Conservation (phyloP, 805 yeast species). For the Gaillardinia entomophila region DNA sequence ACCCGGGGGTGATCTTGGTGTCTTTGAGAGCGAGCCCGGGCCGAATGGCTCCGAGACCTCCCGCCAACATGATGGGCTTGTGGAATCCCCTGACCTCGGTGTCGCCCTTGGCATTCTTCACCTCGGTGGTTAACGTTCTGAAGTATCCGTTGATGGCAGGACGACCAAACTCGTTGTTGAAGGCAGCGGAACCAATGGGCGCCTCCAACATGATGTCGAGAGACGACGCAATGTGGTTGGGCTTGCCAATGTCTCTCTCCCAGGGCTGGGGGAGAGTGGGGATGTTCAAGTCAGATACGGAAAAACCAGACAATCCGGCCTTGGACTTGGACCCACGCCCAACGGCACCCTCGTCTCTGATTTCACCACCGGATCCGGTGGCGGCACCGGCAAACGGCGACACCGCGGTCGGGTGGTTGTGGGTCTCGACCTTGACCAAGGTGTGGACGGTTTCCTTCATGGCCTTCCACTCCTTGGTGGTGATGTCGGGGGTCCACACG, state of each 20-base stretch:
- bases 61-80: slow-evolving; percentile 98
- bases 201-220: slow-evolving; percentile 95
- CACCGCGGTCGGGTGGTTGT: slow-evolving; percentile 98
- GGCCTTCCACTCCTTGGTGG: slow-evolving; percentile 67
- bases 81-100: slow-evolving; percentile 91
- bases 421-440: slow-evolving; percentile 94
- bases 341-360: slow-evolving; percentile 99
- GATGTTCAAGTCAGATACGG: slow-evolving; percentile 84
- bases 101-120: slow-evolving; percentile 54
- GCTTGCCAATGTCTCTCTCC: slow-evolving; percentile 89
- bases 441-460: slow-evolving; percentile 78
- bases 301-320: slow-evolving; percentile 92
- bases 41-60: slow-evolving; percentile 96
- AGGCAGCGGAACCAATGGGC: slow-evolving; percentile 96
- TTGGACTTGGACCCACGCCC: slow-evolving; percentile 97
- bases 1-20: slow-evolving; percentile 83
- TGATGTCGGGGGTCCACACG: slow-evolving; percentile 71
- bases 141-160: slow-evolving; percentile 96
- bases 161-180: slow-evolving; percentile 97
- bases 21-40: slow-evolving; percentile 89
- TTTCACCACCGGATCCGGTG: slow-evolving; percentile 99
- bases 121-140: slow-evolving; percentile 85
- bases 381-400: slow-evolving; percentile 99
- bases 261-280: slow-evolving; percentile 89
- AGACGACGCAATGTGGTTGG: slow-evolving; percentile 87